Evolutionary conservation across 2,329 filamentous ascomycete genomes (phyloP), one percentile per base, ranked within the genome.

Genomic region (Phialophora macrospora): DNA sequence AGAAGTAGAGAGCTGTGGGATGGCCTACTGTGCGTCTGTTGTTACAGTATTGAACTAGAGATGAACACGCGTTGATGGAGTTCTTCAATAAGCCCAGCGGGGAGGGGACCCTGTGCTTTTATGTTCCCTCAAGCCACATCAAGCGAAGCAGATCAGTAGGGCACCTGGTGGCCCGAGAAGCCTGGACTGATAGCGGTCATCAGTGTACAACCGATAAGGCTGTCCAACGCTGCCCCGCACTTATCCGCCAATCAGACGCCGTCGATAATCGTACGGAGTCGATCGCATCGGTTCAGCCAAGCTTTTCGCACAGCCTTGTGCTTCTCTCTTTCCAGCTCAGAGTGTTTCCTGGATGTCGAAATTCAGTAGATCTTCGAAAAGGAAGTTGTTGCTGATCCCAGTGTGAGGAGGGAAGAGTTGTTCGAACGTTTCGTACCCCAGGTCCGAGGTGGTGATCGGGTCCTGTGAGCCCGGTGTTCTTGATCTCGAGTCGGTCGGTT

Each of bases 281-380:
- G 58, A 54, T 60, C 34, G 32, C 22, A 26, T 38, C 34, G 30
- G 28, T 12, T 12, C 22, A n/a, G 48, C 38, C 41, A 44, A 44
- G 9, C 17, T 55, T 26, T n/a, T 60, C 54, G 56, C 55, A 60
- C 63, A 65, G 55, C 60, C 55, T 65, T 54, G 34, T 34, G n/a
- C 28, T 26, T 26, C 17, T 38, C 20, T 26, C 22, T 22, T 7
- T 24, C n/a, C 22, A 34, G 32, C 41, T 65, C 61, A 70, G 38
- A 55, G 26, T 3, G 24, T 12, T 28, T 55, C 52, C 26, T 55
- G 52, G 14, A 68, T 64, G 48, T 67, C 68, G 34, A 71, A 66
- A 41, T 69, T 66, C 20, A 70, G 55, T 6, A 71, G 58, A 62
- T 71, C 68, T 48, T 71, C 70, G 49, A 71, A 71, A n/a, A 71